Conservation (phyloP, 495 filamentous ascomycete genomes). For the Chaetomium fimeti region DNA sequence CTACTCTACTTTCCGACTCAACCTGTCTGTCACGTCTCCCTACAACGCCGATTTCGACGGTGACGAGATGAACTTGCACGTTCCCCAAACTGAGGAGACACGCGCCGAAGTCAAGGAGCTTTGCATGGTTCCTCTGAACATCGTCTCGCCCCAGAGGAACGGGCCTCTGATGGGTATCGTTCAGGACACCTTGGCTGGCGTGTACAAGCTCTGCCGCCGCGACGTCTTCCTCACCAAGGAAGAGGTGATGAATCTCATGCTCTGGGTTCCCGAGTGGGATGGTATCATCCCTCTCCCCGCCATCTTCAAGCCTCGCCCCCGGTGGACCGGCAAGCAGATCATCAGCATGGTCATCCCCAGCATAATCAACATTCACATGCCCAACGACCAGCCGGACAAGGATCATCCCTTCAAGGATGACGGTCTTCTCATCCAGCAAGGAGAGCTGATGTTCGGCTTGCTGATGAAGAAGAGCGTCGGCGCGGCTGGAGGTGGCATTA, state of each 20-base stretch:
- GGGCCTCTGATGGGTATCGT: slow-evolving; percentile 99
- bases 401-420: slow-evolving; percentile 70
- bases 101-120: slow-evolving; percentile 87
- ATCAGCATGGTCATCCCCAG: slow-evolving; percentile 87
- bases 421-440: slow-evolving; percentile 77
- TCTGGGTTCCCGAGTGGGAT: slow-evolving; percentile 98
- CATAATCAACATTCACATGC: slow-evolving; percentile 75
- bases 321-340: slow-evolving; percentile 99
- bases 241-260: slow-evolving; percentile 88
- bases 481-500: slow-evolving; percentile 78
- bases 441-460: slow-evolving; percentile 86
- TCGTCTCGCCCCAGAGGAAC: slow-evolving; percentile 97
- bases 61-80: slow-evolving; percentile 98
- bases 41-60: slow-evolving; percentile 99
- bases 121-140: slow-evolving; percentile 94
- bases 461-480: slow-evolving; percentile 93
- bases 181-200: slow-evolving; percentile 92
- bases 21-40: slow-evolving; percentile 93
- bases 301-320: slow-evolving; percentile 83
- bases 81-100: slow-evolving; percentile 96
- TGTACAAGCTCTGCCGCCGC: slow-evolving; percentile 92
- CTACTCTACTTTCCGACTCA: slow-evolving; percentile 95
- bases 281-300: slow-evolving; percentile 87
- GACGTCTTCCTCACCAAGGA: slow-evolving; percentile 89
- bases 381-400: slow-evolving; percentile 48